phyloP scores from a whole-genome alignment of 257 asterid genomes.

The Salvia splendens region DNA sequence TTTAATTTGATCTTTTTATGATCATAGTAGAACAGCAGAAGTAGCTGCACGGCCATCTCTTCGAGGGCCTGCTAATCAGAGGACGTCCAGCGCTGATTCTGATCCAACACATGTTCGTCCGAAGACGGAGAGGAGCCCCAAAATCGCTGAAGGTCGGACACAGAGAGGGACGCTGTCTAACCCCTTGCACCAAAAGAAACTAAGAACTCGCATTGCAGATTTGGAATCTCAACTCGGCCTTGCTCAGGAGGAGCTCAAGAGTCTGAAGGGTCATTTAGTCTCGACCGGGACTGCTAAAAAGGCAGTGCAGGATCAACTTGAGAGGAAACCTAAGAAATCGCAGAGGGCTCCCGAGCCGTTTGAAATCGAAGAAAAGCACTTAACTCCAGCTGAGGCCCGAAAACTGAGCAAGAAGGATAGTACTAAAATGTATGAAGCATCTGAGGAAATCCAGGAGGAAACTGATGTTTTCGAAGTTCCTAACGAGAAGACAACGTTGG shows the following conservation, averaged over 20 bases:
- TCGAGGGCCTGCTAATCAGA: slow-evolving; percentile 32
- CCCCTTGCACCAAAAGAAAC: slow-evolving; percentile 65
- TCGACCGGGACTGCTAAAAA: slow-evolving; percentile 63
- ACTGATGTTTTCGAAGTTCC: slow-evolving; percentile 86
- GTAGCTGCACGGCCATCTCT: slow-evolving; percentile 33
- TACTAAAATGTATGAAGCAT: slow-evolving; percentile 21
- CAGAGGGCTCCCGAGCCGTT: slow-evolving; percentile 34
- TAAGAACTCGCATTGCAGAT: slow-evolving; percentile 85
- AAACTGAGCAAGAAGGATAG: slow-evolving; percentile 31
- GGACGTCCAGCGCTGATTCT: slow-evolving; percentile 49
- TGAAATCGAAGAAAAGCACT: slow-evolving; percentile 39
- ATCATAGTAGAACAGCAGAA: slow-evolving; percentile 29
- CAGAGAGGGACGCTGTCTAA: slow-evolving; percentile 61
- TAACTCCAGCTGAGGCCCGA: slow-evolving; percentile 28
- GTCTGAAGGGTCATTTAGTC: slow-evolving; percentile 67
- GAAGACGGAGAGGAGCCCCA: slow-evolving; percentile 60
- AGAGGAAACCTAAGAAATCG: slow-evolving; percentile 59
- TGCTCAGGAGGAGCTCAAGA: slow-evolving; percentile 83
- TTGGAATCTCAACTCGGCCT: slow-evolving; percentile 94
- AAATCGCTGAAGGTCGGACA: slow-evolving; percentile 54
- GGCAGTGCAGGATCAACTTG: slow-evolving; percentile 60
- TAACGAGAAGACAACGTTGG: slow-evolving; percentile 42
- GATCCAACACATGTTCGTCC: slow-evolving; percentile 57
- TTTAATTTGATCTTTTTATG: slow-evolving; percentile 2
- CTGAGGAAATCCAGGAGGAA: slow-evolving; percentile 57